Conservation (phyloP, 2,329 filamentous ascomycete genomes). For the Penicillium sp. region DNA sequence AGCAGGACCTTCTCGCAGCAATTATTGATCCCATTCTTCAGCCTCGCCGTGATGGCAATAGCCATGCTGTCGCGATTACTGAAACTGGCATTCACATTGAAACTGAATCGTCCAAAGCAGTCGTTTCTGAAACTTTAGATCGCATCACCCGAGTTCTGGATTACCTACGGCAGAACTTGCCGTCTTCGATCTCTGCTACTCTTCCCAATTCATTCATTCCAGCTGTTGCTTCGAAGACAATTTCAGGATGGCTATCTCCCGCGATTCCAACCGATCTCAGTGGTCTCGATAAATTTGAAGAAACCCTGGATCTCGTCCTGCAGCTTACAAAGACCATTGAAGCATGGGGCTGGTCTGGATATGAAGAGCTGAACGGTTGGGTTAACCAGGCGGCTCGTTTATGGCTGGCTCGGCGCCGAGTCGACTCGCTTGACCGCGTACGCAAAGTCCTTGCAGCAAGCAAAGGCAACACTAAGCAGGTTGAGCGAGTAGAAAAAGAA, state of each 20-base stretch:
- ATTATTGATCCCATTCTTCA: slow-evolving; percentile 41
- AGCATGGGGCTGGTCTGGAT: slow-evolving; percentile 64
- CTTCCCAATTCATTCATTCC: slow-evolving; percentile 74
- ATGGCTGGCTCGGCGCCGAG: slow-evolving; percentile 84
- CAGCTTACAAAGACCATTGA: slow-evolving; percentile 68
- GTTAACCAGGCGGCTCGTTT: slow-evolving; percentile 76
- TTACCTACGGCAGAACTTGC: slow-evolving; percentile 58
- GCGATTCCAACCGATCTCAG: slow-evolving; percentile 75
- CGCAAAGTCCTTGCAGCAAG: slow-evolving; percentile 70
- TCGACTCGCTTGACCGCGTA: slow-evolving; percentile 75
- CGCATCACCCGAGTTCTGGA: slow-evolving; percentile 51
- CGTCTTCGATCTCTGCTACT: slow-evolving; percentile 52
- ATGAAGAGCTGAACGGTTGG: slow-evolving; percentile 74
- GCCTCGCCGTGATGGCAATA: slow-evolving; percentile 28
- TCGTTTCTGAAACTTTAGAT: slow-evolving; percentile 44
- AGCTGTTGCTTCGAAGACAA: slow-evolving; percentile 68
- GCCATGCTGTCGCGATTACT: slow-evolving; percentile 31
- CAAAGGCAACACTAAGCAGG: slow-evolving; percentile 68
- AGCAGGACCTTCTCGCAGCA: slow-evolving; percentile 34
- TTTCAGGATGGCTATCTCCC: slow-evolving; percentile 74
- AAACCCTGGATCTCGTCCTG: slow-evolving; percentile 66
- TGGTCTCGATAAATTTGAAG: slow-evolving; percentile 73
- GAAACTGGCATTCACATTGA: slow-evolving; percentile 34
- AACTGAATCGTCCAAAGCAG: slow-evolving; percentile 28
- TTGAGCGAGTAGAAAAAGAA: slow-evolving; percentile 85